Base-by-base conservation (phyloP, 78 protist species). In the Protostelium mycophagum region DNA sequence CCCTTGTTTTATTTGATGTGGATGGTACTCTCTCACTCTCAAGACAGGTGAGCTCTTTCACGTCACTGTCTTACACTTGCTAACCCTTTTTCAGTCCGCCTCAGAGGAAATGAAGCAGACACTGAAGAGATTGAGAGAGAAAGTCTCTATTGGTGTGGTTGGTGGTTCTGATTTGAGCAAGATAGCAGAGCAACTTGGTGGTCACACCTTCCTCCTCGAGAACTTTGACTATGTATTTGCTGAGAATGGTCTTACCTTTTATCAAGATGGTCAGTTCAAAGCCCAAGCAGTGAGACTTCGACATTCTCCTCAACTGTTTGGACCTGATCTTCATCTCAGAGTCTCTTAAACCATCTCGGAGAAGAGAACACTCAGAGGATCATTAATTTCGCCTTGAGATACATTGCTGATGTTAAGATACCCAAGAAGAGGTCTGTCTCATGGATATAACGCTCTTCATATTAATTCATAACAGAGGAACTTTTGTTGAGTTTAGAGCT, bases 11-110 rank as follows among this genome's bases (percentile, higher is more conserved):
- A 35, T 99, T 98, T 73, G 99, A 99, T 90, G 97, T 99, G 28
- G 99, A 99, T 91, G 99, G 99, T 35, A 99, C 99, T 10, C 93
- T 99, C 35, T 97, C 99, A 0, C 90, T 85, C 34, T 91, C 99
- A 28, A 95, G 99, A 37, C 85, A 86, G 87, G 97, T 88, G 39
- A 28, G 83, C 1, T 0, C 23, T 35, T 87, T 1, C 38, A 73
- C 39, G 90, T 83, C 1, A 5, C 38, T 85, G 28, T 83, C 38
- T 29, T 28, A 1, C 1, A 28, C 37, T 1, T 88, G 37, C 25
- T 29, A 34, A 37, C 5, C 1, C 23, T n/a, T 34, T 37, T 87
- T 34, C 92, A 92, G 92, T 37, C 0, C 1, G 92, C 92, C 38
- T 91, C 94, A 9, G 89, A 37, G 28, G 97, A 96, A 85, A 94